A percentile compares a stretch with the other conserved stretches of the same genome.
phyloP scores from a whole-genome alignment of 768 basidiomycete species.

The Hemileccinum impolitum region DNA sequence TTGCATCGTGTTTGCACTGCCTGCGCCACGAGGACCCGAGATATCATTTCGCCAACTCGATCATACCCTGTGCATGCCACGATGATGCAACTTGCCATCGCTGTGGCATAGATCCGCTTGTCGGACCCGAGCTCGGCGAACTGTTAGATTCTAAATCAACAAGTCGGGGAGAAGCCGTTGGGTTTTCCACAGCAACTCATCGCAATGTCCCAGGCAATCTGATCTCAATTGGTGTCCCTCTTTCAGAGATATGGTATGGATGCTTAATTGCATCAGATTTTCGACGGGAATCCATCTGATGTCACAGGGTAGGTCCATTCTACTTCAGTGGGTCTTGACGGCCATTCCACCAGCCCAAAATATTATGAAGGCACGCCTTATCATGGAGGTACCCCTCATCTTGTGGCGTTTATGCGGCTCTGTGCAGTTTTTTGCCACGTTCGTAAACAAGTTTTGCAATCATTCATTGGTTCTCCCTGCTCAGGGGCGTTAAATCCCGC shows the following conservation, averaged over 20 bases:
- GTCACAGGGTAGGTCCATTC: background rate
- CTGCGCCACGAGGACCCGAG: background rate
- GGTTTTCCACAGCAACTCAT: background rate
- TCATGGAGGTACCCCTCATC: background rate
- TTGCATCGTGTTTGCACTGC: background rate
- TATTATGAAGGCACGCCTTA: background rate
- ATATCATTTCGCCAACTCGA: background rate
- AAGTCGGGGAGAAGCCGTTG: background rate
- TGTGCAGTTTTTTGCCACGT: background rate
- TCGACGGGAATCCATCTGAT: constrained; percentile 3
- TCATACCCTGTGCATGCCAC: too few relatives aligned
- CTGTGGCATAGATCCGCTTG: too few relatives aligned
- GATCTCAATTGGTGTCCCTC: background rate
- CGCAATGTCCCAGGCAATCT: background rate
- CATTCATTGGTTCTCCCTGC: background rate
- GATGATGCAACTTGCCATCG: too few relatives aligned
- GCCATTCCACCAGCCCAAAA: background rate
- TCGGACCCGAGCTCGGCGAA: too few relatives aligned
- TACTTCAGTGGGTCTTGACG: background rate
- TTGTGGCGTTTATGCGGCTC: constrained; percentile 28
- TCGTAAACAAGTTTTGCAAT: background rate
- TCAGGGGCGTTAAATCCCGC: background rate
- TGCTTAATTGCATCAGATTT: background rate
- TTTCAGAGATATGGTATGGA: background rate
- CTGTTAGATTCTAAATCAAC: too few relatives aligned